phyloP scores from a whole-genome alignment of 2,329 filamentous ascomycete genomes.

The Xylaria polymorpha region DNA sequence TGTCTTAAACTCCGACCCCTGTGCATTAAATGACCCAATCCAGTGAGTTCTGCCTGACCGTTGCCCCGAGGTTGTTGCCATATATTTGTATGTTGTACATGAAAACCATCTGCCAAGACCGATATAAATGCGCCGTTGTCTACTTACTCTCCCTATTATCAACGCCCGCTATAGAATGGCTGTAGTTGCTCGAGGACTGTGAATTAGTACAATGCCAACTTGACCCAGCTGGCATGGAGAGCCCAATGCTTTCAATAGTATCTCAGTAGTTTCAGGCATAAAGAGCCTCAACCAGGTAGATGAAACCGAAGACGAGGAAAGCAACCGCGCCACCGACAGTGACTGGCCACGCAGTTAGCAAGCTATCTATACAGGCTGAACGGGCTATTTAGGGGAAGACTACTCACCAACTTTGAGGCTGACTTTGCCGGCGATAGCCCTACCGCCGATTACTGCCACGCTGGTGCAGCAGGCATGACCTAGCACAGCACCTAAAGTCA shows the following conservation, averaged over 20 bases:
- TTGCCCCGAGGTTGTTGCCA: conserved; percentile 2
- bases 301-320: conserved; percentile 90
- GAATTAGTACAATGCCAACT: conserved; percentile 35
- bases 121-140: conserved; percentile 7
- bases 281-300: conserved; percentile 88
- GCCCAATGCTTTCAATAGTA: conserved; percentile 2
- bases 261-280: conserved; percentile 56
- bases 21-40: conserved; percentile 17
- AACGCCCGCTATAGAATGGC: conserved; percentile 32
- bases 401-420: conserved; percentile 94
- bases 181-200: conserved; percentile 15
- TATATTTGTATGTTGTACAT: conserved; percentile 38
- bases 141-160: conserved; percentile 5
- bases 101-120: conserved; percentile 5
- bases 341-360: conserved; percentile 76
- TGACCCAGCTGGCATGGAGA: conserved; percentile 6
- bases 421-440: conserved; percentile 91
- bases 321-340: conserved; percentile 91
- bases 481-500: conserved; percentile 85
- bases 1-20: conserved; percentile 24
- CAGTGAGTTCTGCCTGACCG: conserved; percentile 15
- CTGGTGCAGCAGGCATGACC: conserved; percentile 93
- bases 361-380: neutral
- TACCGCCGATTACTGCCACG: conserved; percentile 89
- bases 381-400: neutral